Conservation (phyloP, 140 eudicot genomes). For the Bidens hawaiensis region DNA sequence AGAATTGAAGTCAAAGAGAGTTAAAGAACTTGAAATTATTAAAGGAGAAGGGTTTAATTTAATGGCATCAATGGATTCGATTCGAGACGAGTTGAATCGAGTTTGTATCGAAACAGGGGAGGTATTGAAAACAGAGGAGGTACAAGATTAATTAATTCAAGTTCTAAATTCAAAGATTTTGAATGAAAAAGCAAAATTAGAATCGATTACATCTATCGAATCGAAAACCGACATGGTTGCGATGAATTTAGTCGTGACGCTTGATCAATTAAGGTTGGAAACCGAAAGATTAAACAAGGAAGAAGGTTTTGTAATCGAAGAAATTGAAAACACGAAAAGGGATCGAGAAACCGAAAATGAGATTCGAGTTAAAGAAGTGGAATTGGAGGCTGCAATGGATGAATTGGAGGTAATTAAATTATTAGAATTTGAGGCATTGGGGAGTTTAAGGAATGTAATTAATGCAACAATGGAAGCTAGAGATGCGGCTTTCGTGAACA, state of each 20-base stretch:
- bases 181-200: slow-evolving; percentile 59
- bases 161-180: slow-evolving; percentile 64
- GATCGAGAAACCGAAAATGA: slow-evolving; percentile 47
- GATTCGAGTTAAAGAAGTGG: slow-evolving; percentile 38
- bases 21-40: slow-evolving; percentile 43
- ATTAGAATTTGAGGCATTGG: slow-evolving; percentile 54
- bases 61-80: slow-evolving; percentile 71
- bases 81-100: slow-evolving; percentile 47
- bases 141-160: slow-evolving; percentile 49
- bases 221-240: slow-evolving; percentile 36
- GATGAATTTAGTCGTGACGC: slow-evolving; percentile 32
- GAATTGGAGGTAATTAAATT: slow-evolving; percentile 49
- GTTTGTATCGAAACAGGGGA: slow-evolving; percentile 41
- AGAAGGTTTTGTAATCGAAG: slow-evolving; percentile 31
- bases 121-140: slow-evolving; percentile 42
- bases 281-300: slow-evolving; percentile 46
- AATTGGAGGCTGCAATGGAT: slow-evolving; percentile 42
- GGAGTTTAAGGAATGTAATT: slow-evolving; percentile 33
- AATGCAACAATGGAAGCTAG: slow-evolving; percentile 47
- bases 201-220: slow-evolving; percentile 46
- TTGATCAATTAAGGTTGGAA: slow-evolving; percentile 47
- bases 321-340: slow-evolving; percentile 35
- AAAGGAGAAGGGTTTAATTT: slow-evolving; percentile 55
- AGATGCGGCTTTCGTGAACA: slow-evolving; percentile 33
- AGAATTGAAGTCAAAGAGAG: too few species aligned